A percentile compares a stretch with the other conserved stretches of the same genome.
Evolutionary conservation across 106 monocot species (phyloP).

Genomic region (Dioscorea dumetorum): DNA sequence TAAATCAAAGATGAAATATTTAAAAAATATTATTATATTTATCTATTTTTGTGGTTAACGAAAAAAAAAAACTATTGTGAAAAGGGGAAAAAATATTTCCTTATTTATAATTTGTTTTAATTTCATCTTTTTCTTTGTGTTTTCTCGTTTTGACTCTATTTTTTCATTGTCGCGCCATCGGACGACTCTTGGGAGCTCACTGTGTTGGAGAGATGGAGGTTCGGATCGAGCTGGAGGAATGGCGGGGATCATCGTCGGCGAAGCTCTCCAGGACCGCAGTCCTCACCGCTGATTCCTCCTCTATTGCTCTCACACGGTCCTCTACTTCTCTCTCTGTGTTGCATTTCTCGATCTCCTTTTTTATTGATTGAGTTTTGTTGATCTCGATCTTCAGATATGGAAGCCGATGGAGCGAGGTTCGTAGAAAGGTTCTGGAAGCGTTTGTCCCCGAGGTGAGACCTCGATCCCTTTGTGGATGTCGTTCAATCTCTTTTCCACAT

Average conservation of each 20-base stretch:
- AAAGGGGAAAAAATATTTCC: no score
- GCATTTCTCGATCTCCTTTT: not conserved
- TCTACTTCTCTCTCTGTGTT: not conserved
- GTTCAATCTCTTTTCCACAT: not conserved
- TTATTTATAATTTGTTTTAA: no score
- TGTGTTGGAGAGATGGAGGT: not conserved
- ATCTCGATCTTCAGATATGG: constrained; percentile 36
- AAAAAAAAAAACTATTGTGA: no score
- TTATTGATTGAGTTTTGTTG: constrained; percentile 1
- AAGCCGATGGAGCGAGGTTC: constrained; percentile 47
- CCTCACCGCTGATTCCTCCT: constrained; percentile 43
- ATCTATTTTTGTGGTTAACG: no score
- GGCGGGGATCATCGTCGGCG: constrained; percentile 56
- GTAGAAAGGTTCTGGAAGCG: constrained; percentile 64
- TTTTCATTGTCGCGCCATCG: no score
- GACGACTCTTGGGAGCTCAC: no score
- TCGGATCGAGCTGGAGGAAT: constrained; percentile 61
- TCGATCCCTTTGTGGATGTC: not conserved
- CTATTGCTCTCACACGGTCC: constrained; percentile 21
- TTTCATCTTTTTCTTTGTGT: no score
- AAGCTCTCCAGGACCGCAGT: constrained; percentile 75
- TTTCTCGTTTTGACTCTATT: no score
- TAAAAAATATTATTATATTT: no score
- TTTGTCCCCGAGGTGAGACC: constrained; percentile 74
- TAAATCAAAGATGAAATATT: no score